Percentiles rank a stretch among this genome's conserved stretches.
Conservation (phyloP, 129 eudicot species). For the Heracleum sosnowskyi region DNA sequence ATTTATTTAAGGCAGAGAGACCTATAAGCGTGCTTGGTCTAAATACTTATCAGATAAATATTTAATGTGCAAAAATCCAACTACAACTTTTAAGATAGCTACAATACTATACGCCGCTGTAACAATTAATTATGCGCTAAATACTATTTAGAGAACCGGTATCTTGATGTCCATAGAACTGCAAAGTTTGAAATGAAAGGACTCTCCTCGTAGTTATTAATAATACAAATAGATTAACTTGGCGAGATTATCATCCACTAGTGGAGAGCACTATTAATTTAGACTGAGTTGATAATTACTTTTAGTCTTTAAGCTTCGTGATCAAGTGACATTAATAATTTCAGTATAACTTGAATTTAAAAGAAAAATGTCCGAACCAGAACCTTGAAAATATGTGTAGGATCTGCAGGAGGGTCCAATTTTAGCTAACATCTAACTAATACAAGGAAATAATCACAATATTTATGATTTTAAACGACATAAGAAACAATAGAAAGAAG, state of each 20-base stretch:
- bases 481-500: neutral
- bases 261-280: neutral
- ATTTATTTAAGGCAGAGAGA: neutral
- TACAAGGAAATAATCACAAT: neutral
- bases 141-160: neutral
- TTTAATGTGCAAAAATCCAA: neutral
- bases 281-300: neutral
- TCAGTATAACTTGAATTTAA: neutral
- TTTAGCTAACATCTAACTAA: neutral
- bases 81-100: neutral
- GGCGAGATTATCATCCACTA: neutral
- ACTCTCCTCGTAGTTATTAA: neutral
- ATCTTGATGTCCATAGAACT: neutral
- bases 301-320: neutral
- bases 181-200: neutral
- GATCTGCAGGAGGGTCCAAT: neutral
- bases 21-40: neutral
- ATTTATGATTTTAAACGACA: neutral
- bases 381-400: neutral
- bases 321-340: neutral
- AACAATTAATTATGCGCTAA: neutral
- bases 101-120: neutral
- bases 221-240: too few relatives aligned
- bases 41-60: neutral
- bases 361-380: neutral